Evolutionary conservation across 768 basidiomycete species (phyloP), one percentile per base, ranked within the genome.

Genomic region (Lactifluus piperatus): DNA sequence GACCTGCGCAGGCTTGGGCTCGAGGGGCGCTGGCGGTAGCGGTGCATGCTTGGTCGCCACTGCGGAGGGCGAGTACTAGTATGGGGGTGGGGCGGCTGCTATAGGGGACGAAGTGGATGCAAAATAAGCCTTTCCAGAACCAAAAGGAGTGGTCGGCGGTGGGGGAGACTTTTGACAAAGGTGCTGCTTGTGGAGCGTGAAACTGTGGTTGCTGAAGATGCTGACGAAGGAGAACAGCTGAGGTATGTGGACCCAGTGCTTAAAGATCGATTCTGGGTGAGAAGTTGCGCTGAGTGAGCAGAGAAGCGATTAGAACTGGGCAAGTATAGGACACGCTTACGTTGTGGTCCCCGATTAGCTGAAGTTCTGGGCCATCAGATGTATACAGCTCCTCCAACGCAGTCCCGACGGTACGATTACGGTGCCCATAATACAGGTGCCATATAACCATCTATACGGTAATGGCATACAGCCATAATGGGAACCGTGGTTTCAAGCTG

Each of bases 11-110:
- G 79, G 76, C 70, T 93, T 94, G 44, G 91, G 83, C 73, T 93
- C 94, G 66, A 94, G 69, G 2, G 93, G 87, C 8, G 95, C 94
- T 0, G 95, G 95, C 0, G 95, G 95, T 0, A 94, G 94, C 0
- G 94, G 90, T 1, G 87, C 83, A 66, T 86, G 81, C 73, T 88
- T 91, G 39, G 80, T 75, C 6, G 73, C 74, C 1, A 79, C 77
- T 36, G 76, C 74, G 72, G 67, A 58, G 20, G 67, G 70, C 0
- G 71, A 57, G 65, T n/a, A n/a, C n/a, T n/a, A n/a, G n/a, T 75
- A 74, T 9, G 76, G 74, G 1, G 77, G 77, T 1, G 77, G 77
- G 0, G 73, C 63, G 11, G 68, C 58, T 9, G 34, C 34, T 11
- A 5, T 72, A 27, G 46, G 18, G 9, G 72, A 63, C 24, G 66